Conservation (phyloP, 2,329 filamentous ascomycete species). For the Xylaria sp. region DNA sequence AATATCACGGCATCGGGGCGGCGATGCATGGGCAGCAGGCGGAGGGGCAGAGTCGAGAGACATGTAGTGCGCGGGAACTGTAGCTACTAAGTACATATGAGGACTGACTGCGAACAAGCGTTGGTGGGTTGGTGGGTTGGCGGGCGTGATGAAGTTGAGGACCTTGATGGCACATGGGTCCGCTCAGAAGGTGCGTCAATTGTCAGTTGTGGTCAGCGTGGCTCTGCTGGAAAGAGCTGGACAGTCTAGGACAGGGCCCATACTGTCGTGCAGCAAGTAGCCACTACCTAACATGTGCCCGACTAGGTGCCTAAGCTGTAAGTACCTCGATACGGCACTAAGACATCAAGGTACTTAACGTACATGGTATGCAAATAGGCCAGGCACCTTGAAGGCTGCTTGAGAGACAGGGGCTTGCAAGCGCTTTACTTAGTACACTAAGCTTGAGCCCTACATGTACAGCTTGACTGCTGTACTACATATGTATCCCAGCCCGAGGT, state of each 20-base stretch:
- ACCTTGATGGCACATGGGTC: conserved; percentile 28
- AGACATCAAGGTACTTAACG: too few species aligned
- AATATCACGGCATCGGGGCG: not conserved
- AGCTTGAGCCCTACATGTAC: too few species aligned
- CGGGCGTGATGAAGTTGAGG: conserved; percentile 28
- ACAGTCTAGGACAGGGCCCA: too few species aligned
- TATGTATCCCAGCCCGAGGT: too few species aligned
- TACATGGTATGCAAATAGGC: too few species aligned
- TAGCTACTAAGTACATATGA: not conserved
- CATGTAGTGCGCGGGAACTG: conserved; percentile 6
- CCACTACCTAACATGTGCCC: too few species aligned
- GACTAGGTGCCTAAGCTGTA: too few species aligned
- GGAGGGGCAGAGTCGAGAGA: not conserved
- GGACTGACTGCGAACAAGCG: not conserved
- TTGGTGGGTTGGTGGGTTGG: not conserved
- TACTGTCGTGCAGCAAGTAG: not conserved
- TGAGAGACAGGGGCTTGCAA: too few species aligned
- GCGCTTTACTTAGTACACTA: too few species aligned
- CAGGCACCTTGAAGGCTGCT: too few species aligned
- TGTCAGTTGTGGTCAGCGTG: not conserved
- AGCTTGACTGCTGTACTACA: too few species aligned
- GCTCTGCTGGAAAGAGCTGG: not conserved
- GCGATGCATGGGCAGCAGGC: not conserved
- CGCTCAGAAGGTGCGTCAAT: conserved; percentile 9
- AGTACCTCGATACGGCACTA: too few species aligned